Percentiles rank a stretch among this genome's conserved stretches.
Conservation (phyloP, 176 grass and related monocot genomes). For the Hyparrhenia diplandra region DNA sequence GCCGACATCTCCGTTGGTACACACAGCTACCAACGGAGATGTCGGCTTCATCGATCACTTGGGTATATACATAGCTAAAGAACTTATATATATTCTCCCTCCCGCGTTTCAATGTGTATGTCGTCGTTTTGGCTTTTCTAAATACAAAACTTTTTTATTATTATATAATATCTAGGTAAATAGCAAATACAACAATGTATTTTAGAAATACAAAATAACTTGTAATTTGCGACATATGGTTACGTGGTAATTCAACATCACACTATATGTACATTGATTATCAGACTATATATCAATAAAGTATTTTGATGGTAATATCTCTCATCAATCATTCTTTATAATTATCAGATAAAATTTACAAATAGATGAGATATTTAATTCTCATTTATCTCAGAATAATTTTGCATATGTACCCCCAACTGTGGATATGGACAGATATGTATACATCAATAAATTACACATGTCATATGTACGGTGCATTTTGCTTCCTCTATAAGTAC, state of each 20-base stretch:
- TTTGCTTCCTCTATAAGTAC: slow-evolving; percentile 50
- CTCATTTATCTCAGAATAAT: slow-evolving; percentile 23
- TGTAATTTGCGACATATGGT: no score
- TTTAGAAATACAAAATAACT: no score
- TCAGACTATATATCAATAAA: background rate
- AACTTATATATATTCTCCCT: no score
- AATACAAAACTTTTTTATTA: no score
- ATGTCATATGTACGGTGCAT: slow-evolving; percentile 40
- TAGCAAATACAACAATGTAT: no score
- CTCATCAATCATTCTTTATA: background rate
- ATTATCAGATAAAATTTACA: slow-evolving; percentile 43
- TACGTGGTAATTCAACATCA: background rate
- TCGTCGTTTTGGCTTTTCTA: no score
- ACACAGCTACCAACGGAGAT: no score
- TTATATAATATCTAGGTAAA: no score
- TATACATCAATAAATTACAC: slow-evolving; percentile 62
- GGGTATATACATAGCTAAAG: no score
- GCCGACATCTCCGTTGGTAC: no score
- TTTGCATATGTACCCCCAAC: slow-evolving; percentile 4
- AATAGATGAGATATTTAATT: slow-evolving; percentile 9
- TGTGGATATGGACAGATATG: background rate
- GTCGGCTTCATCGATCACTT: no score
- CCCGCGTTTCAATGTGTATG: no score
- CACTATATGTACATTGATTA: background rate
- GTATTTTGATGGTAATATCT: background rate